A percentile compares a stretch with the other conserved stretches of the same genome.
These are phyloP conservation scores for Prototheca stagnorum DNA, from an alignment of 163 green algal genomes.

Conservation along the genomic window DNA sequence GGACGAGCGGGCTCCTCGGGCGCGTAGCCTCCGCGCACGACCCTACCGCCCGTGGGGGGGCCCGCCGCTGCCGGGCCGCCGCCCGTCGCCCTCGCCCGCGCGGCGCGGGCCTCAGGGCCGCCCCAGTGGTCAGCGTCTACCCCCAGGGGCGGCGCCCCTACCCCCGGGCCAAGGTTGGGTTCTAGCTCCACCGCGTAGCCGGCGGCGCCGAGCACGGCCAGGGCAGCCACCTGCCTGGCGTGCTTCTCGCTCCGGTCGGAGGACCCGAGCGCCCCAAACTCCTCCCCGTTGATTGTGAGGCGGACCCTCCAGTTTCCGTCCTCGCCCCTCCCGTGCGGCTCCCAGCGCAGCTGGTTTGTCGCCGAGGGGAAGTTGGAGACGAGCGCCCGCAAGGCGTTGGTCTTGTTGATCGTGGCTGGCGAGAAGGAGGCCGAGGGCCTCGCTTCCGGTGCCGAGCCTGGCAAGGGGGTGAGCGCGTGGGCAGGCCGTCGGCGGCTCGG, in stretches of 20 bases:
- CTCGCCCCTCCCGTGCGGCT: background rate
- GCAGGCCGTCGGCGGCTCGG: background rate
- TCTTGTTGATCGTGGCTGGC: background rate
- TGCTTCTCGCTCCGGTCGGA: constrained; percentile 1
- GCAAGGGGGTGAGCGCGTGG: background rate
- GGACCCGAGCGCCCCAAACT: constrained; percentile 1
- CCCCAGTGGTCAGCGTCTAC: background rate
- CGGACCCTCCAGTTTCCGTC: background rate
- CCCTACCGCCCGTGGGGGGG: too few relatives aligned
- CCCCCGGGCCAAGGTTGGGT: background rate
- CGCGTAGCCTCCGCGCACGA: too few relatives aligned
- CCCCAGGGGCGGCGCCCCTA: background rate
- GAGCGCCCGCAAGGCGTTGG: background rate
- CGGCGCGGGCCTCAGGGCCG: background rate
- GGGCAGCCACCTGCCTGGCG: constrained; percentile 7
- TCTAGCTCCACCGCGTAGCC: constrained; percentile 9
- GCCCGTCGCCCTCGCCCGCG: background rate
- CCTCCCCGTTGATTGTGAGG: constrained; percentile 8
- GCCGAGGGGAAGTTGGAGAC: background rate
- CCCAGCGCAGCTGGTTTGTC: background rate
- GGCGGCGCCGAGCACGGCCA: constrained; percentile 4
- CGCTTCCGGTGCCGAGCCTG: background rate
- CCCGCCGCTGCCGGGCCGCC: background rate
- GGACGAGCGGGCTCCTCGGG: too few relatives aligned
- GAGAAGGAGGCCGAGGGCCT: background rate